Evolutionary conservation across 1,139 yeast species (phyloP), one percentile per base, ranked within the genome.

Genomic region (Yamadazyma atmosphaerica): DNA sequence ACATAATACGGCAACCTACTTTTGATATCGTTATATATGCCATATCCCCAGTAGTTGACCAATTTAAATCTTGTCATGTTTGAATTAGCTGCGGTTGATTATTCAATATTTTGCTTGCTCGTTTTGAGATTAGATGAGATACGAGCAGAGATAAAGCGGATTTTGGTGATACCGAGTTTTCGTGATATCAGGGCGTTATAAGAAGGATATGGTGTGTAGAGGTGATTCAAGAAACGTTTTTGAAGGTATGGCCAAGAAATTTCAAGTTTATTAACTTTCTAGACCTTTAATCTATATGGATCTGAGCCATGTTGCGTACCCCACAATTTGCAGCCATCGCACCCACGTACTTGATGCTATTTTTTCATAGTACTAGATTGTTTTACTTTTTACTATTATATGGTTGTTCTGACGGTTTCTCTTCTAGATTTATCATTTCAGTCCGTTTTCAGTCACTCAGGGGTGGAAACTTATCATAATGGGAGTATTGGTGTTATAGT

Each of bases 1-100:
- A 50, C 43, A 54, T 89, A 90, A 54, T 73, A 78, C 0, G 96
- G 96, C 13, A 77, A 48, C 36, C 94, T 58, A 19, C 66, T 62
- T 36, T 58, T 58, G 36, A 85, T 51, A 50, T 86, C 95, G 35
- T 68, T 64, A 43, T 62, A 61, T 21, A 84, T 73, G 3, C 90
- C 90, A 41, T 62, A 63, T 9, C 84, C 83, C 45, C 43, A 42
- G 25, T 42, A 42, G 17, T 35, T 42, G 11, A 43, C 33, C 8
- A 19, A n/a, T 25, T 23, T 39, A 30, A 42, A 42, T 18, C 36
- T 29, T 3, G 43, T 32, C 29, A 26, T 26, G 4, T 11, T 12
- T n/a, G n/a, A n/a, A n/a, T n/a, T n/a, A n/a, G n/a, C n/a, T n/a
- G n/a, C n/a, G n/a, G n/a, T n/a, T 23, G n/a, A 19, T 19, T 19